These are phyloP conservation scores for Inga leiocalycina DNA, from an alignment of 306 rosid genomes.

Conservation along the genomic window DNA sequence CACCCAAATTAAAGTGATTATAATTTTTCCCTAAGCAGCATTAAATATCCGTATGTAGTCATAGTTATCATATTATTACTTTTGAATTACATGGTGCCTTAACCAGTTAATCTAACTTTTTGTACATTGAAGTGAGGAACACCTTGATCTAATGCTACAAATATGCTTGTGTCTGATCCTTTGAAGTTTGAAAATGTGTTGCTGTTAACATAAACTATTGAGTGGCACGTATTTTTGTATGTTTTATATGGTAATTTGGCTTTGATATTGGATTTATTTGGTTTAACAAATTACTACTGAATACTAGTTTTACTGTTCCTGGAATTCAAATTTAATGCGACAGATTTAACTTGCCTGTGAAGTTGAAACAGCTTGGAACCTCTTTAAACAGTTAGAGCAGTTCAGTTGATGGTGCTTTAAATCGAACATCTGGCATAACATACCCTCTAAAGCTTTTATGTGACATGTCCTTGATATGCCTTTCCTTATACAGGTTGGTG, in stretches of 20 bases:
- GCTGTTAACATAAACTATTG: background rate
- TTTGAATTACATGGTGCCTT: background rate
- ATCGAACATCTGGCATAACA: slow-evolving; percentile 15
- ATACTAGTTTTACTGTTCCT: background rate
- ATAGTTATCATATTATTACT: background rate
- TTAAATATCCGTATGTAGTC: background rate
- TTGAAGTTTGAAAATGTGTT: background rate
- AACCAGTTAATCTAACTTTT: background rate
- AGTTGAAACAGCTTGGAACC: background rate
- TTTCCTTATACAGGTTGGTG: slow-evolving; percentile 72
- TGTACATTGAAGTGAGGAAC: background rate
- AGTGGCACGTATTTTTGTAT: background rate
- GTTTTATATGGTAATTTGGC: slow-evolving; percentile 10
- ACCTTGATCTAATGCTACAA: background rate
- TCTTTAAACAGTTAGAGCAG: background rate
- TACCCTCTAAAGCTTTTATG: slow-evolving; percentile 21
- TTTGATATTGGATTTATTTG: background rate
- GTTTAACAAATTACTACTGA: background rate
- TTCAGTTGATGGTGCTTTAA: slow-evolving; percentile 11
- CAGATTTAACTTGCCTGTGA: background rate
- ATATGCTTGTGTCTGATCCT: background rate
- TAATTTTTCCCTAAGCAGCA: slow-evolving; percentile 1
- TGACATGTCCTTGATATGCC: slow-evolving; percentile 14
- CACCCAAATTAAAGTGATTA: slow-evolving; percentile 18
- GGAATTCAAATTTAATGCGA: background rate